phyloP scores from a whole-genome alignment of 257 asterid genomes.

The Phtheirospermum japonicum region DNA sequence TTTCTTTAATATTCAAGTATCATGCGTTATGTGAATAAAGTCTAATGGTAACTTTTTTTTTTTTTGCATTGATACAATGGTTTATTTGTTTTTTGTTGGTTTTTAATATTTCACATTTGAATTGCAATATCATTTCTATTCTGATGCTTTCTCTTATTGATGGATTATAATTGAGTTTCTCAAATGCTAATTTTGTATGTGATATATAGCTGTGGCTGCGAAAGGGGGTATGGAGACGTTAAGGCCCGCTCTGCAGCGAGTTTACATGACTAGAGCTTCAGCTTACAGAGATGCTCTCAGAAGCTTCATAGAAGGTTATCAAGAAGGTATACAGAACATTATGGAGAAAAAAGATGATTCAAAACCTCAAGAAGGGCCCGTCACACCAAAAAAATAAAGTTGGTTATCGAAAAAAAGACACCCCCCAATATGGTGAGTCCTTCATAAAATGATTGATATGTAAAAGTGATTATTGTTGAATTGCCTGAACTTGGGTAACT shows the following conservation, averaged over 20 bases:
- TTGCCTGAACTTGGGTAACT: too few species aligned
- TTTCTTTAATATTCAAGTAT: too few species aligned
- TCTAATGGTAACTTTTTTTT: not conserved
- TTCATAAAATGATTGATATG: too few species aligned
- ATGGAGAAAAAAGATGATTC: conserved; percentile 63
- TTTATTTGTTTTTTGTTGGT: too few species aligned
- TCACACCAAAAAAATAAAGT: conserved; percentile 31
- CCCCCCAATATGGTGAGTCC: too few species aligned
- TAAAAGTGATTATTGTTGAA: too few species aligned
- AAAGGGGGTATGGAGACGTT: conserved; percentile 90
- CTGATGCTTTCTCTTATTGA: conserved; percentile 1
- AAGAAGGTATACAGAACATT: conserved; percentile 81
- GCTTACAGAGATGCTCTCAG: conserved; percentile 85
- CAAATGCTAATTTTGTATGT: not conserved
- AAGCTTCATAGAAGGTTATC: conserved; percentile 89
- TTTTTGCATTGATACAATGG: too few species aligned
- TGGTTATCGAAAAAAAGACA: too few species aligned
- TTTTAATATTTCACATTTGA: not conserved
- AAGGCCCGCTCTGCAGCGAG: conserved; percentile 82
- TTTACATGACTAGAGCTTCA: conserved; percentile 91
- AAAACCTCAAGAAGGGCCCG: conserved; percentile 35
- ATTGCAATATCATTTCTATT: too few species aligned
- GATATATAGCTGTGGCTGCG: conserved; percentile 73
- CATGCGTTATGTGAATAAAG: not conserved
- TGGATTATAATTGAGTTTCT: conserved; percentile 9